These are phyloP conservation scores for Straminergon stramineum DNA, from an alignment of 225 moss, liverwort and hornwort genomes.

Conservation along the genomic window DNA sequence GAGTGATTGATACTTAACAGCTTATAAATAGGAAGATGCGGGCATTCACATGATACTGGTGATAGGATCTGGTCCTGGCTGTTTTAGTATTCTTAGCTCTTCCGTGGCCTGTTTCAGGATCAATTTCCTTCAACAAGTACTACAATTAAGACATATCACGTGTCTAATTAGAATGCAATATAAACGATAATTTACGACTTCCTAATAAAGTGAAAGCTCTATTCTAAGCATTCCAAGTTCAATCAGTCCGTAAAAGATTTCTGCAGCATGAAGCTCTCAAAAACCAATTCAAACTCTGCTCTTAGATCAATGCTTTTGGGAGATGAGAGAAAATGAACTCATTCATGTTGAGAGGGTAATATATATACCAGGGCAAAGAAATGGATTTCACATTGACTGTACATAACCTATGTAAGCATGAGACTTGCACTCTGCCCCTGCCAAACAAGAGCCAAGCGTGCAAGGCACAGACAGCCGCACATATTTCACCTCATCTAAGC, in stretches of 20 bases:
- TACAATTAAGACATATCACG: too few species aligned
- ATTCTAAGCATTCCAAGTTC: neutral
- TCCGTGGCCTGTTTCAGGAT: neutral
- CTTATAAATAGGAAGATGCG: neutral
- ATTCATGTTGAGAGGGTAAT: neutral
- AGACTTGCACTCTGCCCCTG: neutral
- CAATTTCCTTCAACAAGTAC: neutral
- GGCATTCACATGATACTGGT: neutral
- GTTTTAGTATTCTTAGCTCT: neutral
- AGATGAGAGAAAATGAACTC: neutral
- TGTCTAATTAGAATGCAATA: neutral
- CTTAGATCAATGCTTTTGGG: neutral
- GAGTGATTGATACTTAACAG: neutral
- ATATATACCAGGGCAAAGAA: neutral
- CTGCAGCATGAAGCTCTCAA: neutral
- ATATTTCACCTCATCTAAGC: neutral
- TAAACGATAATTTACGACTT: neutral
- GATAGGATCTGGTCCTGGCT: neutral
- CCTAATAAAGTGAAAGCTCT: neutral
- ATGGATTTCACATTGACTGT: conserved; percentile 12
- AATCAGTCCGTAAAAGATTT: neutral
- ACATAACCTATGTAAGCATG: conserved; percentile 7
- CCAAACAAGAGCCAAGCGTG: neutral
- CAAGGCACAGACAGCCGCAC: neutral
- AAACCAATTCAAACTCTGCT: neutral